Evolutionary conservation across 768 basidiomycete species (phyloP).

Genomic region (Pulveroboletus sp.): DNA sequence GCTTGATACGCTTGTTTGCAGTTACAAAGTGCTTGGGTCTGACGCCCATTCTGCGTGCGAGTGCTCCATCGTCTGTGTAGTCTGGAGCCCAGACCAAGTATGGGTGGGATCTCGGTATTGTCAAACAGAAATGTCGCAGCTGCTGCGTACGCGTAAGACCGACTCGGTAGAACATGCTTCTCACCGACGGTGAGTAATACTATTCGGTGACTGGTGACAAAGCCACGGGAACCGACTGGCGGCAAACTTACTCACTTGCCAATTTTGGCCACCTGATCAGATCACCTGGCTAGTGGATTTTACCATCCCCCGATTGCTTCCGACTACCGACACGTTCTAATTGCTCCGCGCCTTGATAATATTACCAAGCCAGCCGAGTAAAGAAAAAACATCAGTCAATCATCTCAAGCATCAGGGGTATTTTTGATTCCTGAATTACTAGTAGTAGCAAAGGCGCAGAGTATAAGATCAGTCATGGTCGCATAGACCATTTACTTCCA

Average conservation of each 20-base stretch:
- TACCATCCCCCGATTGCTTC: too few species aligned
- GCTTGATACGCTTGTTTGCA: slow-evolving; percentile 39
- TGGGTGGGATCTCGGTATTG: slow-evolving; percentile 3
- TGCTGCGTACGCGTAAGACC: neutral
- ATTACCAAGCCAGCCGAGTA: too few species aligned
- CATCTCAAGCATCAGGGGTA: too few species aligned
- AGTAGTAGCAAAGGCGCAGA: too few species aligned
- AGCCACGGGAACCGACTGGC: slow-evolving; percentile 3
- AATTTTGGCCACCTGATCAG: neutral
- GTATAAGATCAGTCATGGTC: too few species aligned
- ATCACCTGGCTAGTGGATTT: neutral
- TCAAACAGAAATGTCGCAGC: slow-evolving; percentile 13
- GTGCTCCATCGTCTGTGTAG: slow-evolving; percentile 54
- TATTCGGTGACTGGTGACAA: neutral
- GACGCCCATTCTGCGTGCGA: slow-evolving; percentile 55
- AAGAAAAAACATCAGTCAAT: too few species aligned
- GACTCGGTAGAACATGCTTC: neutral
- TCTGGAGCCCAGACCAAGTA: slow-evolving; percentile 66
- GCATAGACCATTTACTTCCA: too few species aligned
- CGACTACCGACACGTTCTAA: too few species aligned
- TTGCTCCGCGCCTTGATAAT: too few species aligned
- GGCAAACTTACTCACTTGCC: slow-evolving; percentile 13
- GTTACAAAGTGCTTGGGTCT: slow-evolving; percentile 49
- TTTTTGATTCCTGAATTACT: too few species aligned
- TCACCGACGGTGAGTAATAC: neutral